These are phyloP conservation scores for Diaporthe velutina DNA, from an alignment of 2,329 filamentous ascomycete species.

Conservation along the genomic window DNA sequence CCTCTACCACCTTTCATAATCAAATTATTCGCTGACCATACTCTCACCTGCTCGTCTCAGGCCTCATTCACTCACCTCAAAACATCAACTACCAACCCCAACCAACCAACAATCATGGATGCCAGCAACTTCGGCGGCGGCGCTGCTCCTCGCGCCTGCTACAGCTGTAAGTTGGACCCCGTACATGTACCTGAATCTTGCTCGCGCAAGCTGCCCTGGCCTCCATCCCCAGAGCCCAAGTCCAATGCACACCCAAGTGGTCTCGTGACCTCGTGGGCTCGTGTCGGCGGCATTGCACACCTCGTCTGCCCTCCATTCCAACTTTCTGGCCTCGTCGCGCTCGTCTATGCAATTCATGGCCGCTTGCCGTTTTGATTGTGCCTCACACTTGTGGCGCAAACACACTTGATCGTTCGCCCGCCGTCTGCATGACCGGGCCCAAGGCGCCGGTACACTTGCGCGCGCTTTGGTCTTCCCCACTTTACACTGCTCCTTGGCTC, in stretches of 20 bases:
- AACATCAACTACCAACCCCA: conserved; percentile 34
- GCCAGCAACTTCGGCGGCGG: conserved; percentile 46
- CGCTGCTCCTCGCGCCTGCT: conserved; percentile 55
- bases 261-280: conserved; percentile 4
- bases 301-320: background rate
- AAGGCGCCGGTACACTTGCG: conserved; percentile 2
- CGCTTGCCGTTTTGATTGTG: background rate
- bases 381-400: background rate
- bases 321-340: background rate
- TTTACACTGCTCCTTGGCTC: conserved; percentile 12
- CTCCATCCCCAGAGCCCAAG: conserved; percentile 31
- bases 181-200: conserved; percentile 42
- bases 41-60: conserved; percentile 26
- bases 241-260: conserved; percentile 28
- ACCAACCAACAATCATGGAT: conserved; percentile 50
- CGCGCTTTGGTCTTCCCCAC: background rate
- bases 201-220: conserved; percentile 29
- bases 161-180: conserved; percentile 60
- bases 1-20: conserved; percentile 39
- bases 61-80: conserved; percentile 29
- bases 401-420: background rate
- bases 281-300: conserved; percentile 1
- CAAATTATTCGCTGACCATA: conserved; percentile 39
- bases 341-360: background rate
- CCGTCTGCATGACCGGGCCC: background rate